phyloP scores from a whole-genome alignment of 2,329 filamentous ascomycete species.

The Dactylellina leptospora region DNA sequence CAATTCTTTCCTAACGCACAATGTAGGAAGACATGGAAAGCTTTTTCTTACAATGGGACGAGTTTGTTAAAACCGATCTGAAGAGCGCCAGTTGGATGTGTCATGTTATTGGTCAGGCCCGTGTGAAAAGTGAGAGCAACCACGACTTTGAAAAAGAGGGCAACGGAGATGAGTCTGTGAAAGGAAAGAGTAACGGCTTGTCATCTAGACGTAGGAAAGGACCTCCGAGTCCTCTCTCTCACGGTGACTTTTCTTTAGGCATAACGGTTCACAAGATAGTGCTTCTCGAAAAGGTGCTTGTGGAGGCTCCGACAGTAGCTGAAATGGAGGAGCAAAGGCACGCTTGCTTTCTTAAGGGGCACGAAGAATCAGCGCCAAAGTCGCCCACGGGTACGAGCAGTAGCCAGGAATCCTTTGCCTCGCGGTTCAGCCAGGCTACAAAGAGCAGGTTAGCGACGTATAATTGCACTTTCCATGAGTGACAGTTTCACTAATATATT shows the following conservation, averaged over 20 bases:
- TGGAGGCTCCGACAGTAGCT: slow-evolving; percentile 43
- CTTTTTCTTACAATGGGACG: slow-evolving; percentile 52
- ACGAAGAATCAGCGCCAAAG: slow-evolving; percentile 38
- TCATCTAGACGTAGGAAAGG: slow-evolving; percentile 37
- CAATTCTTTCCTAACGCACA: neutral
- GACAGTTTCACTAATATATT: neutral
- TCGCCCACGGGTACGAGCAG: slow-evolving; percentile 45
- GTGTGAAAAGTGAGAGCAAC: slow-evolving; percentile 48
- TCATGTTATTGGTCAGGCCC: slow-evolving; percentile 49
- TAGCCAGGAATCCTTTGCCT: slow-evolving; percentile 45
- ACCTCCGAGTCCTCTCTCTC: slow-evolving; percentile 27
- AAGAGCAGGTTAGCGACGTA: slow-evolving; percentile 31
- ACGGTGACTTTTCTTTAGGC: slow-evolving; percentile 52
- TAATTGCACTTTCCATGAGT: neutral
- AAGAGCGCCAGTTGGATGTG: slow-evolving; percentile 48
- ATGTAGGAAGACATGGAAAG: slow-evolving; percentile 53
- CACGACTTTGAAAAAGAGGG: slow-evolving; percentile 37
- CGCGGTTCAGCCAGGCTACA: slow-evolving; percentile 40
- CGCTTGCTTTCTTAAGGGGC: slow-evolving; percentile 47
- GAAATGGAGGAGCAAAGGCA: slow-evolving; percentile 49
- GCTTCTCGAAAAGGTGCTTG: slow-evolving; percentile 42
- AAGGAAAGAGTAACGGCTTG: slow-evolving; percentile 38
- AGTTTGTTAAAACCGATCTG: slow-evolving; percentile 50
- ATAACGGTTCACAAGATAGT: slow-evolving; percentile 54
- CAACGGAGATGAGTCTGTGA: slow-evolving; percentile 19